Evolutionary conservation across 176 grass and related monocot species (phyloP).

Genomic region (Zea luxurians): DNA sequence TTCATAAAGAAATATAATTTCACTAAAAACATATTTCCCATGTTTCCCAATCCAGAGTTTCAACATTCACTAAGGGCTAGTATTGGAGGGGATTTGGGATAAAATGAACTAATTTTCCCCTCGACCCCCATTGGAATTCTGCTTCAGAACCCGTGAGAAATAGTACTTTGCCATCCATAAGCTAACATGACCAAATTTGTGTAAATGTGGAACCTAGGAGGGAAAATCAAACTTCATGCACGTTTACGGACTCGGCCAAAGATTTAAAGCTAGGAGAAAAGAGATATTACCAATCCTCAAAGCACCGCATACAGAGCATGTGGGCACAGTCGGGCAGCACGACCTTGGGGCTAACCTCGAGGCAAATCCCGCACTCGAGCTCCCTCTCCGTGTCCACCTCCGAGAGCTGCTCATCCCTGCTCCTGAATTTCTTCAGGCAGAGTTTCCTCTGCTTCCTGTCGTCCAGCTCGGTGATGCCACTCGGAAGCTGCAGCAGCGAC

Average conservation of each 20-base stretch:
- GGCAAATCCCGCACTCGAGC: constrained; percentile 61
- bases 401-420: constrained; percentile 27
- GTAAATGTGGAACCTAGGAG: not conserved
- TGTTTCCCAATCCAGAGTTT: not conserved
- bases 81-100: too few species aligned
- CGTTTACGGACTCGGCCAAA: not conserved
- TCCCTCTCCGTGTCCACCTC: constrained; percentile 56
- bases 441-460: constrained; percentile 45
- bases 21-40: not conserved
- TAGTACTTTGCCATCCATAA: not conserved
- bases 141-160: not conserved
- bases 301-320: constrained; percentile 52
- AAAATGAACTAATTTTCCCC: too few species aligned
- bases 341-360: constrained; percentile 49
- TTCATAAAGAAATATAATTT: not conserved
- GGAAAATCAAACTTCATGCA: not conserved
- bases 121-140: too few species aligned
- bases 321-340: constrained; percentile 61
- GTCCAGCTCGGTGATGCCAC: constrained; percentile 49
- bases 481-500: constrained; percentile 53
- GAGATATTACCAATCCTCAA: constrained; percentile 51
- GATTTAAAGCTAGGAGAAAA: not conserved
- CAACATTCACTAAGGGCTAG: not conserved
- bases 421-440: constrained; percentile 34
- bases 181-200: not conserved